Conservation (phyloP, 192 early-diverging fungal species). For the Physocladia obscura region DNA sequence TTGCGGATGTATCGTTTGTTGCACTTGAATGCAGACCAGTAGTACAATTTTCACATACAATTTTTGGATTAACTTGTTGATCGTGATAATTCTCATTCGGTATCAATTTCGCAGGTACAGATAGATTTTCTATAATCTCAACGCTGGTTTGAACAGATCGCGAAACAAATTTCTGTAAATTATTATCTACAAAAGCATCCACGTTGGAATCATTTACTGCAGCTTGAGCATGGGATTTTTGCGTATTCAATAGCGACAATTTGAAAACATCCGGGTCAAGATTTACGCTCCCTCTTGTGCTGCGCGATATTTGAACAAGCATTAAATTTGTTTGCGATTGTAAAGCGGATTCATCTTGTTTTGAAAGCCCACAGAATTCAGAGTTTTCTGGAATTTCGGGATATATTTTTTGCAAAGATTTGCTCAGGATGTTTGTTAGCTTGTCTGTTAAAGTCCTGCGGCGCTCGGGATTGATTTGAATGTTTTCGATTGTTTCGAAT, state of each 20-base stretch:
- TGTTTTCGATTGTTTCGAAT: neutral
- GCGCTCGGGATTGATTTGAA: neutral
- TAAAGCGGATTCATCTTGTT: slow-evolving; percentile 1
- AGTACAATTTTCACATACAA: no score
- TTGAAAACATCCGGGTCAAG: neutral
- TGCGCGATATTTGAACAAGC: neutral
- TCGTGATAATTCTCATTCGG: no score
- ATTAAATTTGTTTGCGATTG: slow-evolving; percentile 3
- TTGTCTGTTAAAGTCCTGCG: neutral
- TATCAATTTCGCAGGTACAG: no score
- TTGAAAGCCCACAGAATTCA: slow-evolving; percentile 5
- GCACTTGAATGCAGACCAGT: no score
- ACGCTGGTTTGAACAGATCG: neutral
- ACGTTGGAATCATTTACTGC: neutral
- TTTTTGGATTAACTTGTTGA: no score
- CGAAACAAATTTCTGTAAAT: neutral
- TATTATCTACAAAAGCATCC: neutral
- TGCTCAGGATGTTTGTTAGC: neutral
- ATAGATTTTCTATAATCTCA: no score
- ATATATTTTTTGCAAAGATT: neutral
- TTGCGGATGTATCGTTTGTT: no score
- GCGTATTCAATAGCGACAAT: neutral
- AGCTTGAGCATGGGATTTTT: neutral
- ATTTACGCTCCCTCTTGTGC: neutral
- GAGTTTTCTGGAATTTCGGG: neutral